Evolutionary conservation across 2,329 filamentous ascomycete genomes (phyloP).

Genomic region (Ceratocystis alfenasii): DNA sequence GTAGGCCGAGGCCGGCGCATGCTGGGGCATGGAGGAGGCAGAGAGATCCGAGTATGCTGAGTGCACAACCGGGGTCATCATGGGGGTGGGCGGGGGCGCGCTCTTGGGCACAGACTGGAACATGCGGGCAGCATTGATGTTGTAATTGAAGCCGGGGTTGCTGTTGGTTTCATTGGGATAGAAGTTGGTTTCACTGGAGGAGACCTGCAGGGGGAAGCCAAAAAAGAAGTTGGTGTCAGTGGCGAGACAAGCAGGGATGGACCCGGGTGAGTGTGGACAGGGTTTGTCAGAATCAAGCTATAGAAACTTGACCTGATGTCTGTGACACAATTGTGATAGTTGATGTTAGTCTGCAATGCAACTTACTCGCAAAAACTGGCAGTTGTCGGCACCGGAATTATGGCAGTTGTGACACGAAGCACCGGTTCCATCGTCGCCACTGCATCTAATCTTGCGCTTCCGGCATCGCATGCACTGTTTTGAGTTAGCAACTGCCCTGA

Average conservation of each 20-base stretch:
- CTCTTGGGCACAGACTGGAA: conserved; percentile 27
- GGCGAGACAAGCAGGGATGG: conserved; percentile 11
- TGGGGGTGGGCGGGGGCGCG: conserved; percentile 26
- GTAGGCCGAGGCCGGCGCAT: conserved; percentile 26
- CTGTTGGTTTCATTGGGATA: conserved; percentile 25
- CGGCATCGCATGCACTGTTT: conserved; percentile 74
- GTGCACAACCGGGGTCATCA: conserved; percentile 3
- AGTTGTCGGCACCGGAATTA: conserved; percentile 56
- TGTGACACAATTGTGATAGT: background rate
- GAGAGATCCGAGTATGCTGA: conserved; percentile 13
- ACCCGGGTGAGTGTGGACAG: background rate
- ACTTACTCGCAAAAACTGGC: conserved; percentile 68
- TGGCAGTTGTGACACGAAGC: conserved; percentile 73
- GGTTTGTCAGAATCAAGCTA: background rate
- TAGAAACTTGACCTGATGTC: background rate
- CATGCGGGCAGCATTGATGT: conserved; percentile 30
- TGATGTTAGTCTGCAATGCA: background rate
- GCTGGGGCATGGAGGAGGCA: background rate
- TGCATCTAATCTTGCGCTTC: conserved; percentile 90
- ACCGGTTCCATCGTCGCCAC: conserved; percentile 68
- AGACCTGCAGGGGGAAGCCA: conserved; percentile 27
- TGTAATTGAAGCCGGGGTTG: conserved; percentile 29
- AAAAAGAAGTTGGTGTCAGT: background rate
- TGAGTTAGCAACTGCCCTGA: conserved; percentile 1
- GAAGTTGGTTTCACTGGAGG: conserved; percentile 31